Conservation (phyloP, 2,329 filamentous ascomycete species). For the Chaetomiaceae sp. region DNA sequence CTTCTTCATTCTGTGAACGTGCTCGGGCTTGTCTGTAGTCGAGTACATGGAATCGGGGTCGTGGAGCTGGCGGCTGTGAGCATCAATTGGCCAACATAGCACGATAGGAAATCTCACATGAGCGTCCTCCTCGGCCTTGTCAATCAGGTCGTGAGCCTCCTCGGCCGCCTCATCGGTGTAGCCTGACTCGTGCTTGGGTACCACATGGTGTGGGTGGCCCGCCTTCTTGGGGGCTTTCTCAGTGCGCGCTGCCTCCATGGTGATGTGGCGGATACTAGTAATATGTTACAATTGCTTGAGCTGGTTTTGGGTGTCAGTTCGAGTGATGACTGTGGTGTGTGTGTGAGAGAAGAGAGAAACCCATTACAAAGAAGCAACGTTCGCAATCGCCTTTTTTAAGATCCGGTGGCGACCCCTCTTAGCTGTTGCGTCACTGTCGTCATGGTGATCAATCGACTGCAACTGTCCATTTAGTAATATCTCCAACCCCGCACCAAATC, state of each 20-base stretch:
- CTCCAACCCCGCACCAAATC: no score
- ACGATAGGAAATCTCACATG: conserved; percentile 18
- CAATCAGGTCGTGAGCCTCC: conserved; percentile 26
- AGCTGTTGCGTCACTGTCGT: conserved; percentile 17
- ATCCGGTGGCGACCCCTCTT: conserved; percentile 1
- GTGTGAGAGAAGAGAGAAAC: no score
- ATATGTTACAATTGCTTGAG: not conserved
- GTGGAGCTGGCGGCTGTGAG: conserved; percentile 17
- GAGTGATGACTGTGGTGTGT: not conserved
- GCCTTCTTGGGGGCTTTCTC: conserved; percentile 1
- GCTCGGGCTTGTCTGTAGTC: conserved; percentile 10
- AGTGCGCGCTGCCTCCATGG: conserved; percentile 9
- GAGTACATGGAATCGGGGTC: conserved; percentile 22
- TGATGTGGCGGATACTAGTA: not conserved
- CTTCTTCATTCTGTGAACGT: conserved; percentile 13
- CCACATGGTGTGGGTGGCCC: conserved; percentile 11
- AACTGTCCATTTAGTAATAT: no score
- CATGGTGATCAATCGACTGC: conserved; percentile 15
- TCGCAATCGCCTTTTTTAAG: not conserved
- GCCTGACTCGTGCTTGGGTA: conserved; percentile 20
- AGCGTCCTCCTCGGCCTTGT: conserved; percentile 26
- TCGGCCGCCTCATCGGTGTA: conserved; percentile 25
- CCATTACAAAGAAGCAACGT: not conserved
- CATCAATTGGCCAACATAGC: not conserved
- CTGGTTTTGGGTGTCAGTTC: not conserved